Conservation (phyloP, 2,329 filamentous ascomycete species). For the Bipolaris victoriae region DNA sequence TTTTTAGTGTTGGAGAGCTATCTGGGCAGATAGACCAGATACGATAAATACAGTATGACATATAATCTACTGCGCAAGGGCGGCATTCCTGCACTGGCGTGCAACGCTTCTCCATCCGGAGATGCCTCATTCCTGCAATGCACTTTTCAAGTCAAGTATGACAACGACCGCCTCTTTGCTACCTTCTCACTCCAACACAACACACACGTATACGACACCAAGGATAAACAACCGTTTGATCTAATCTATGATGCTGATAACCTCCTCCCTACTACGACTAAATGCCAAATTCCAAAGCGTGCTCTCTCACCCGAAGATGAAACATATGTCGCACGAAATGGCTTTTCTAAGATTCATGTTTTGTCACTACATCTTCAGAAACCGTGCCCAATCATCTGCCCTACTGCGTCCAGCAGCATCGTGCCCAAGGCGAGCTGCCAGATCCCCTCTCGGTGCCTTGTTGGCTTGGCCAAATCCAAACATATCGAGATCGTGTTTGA, state of each 20-base stretch:
- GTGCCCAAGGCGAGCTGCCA: not conserved
- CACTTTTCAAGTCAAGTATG: not conserved
- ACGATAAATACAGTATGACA: not conserved
- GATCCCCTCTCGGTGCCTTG: not conserved
- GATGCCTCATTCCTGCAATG: not conserved
- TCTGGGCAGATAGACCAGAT: not conserved
- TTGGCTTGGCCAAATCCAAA: not conserved
- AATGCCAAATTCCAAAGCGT: not conserved
- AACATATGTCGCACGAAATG: not conserved
- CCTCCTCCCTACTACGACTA: not conserved
- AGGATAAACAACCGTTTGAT: not conserved
- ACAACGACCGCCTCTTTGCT: not conserved
- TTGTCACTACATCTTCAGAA: not conserved
- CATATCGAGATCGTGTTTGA: not conserved
- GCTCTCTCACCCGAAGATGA: not conserved
- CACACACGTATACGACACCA: not conserved
- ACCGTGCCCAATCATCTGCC: not conserved
- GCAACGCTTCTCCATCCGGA: not conserved
- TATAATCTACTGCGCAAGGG: not conserved
- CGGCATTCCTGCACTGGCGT: not conserved
- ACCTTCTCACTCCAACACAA: not conserved
- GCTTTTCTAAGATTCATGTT: not conserved
- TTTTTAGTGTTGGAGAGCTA: not conserved
- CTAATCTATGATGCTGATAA: slow-evolving; percentile 1
- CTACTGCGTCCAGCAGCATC: not conserved